phyloP scores from a whole-genome alignment of 495 filamentous ascomycete species.

The Pyrenula massariospora region DNA sequence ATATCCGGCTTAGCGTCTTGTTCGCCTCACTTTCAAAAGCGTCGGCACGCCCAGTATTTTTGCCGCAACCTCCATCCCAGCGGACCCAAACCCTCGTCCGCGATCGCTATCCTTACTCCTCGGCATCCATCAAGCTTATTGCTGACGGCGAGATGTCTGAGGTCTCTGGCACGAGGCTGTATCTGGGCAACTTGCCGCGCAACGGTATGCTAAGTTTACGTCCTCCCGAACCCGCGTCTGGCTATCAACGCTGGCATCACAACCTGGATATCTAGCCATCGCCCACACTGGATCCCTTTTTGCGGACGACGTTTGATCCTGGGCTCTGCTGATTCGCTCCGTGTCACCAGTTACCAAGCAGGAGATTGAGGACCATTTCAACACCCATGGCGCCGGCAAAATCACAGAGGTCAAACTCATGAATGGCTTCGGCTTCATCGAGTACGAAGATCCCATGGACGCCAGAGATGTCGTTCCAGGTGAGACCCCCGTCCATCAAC shows the following conservation, averaged over 20 bases:
- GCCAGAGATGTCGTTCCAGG: slow-evolving; percentile 95
- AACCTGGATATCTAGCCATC: not conserved
- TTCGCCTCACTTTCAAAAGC: not conserved
- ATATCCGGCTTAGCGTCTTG: not conserved
- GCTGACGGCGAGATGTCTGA: slow-evolving; percentile 31
- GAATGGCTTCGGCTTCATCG: slow-evolving; percentile 99
- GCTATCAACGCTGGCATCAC: not conserved
- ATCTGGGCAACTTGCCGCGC: slow-evolving; percentile 94
- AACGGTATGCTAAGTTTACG: slow-evolving; percentile 57
- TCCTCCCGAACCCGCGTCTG: slow-evolving; percentile 1
- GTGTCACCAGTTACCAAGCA: slow-evolving; percentile 69
- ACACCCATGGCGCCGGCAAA: slow-evolving; percentile 86
- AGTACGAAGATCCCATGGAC: slow-evolving; percentile 96
- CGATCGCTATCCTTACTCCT: not conserved
- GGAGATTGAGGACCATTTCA: slow-evolving; percentile 93
- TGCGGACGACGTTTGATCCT: slow-evolving; percentile 12
- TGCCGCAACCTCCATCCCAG: not conserved
- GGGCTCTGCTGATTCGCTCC: slow-evolving; percentile 15
- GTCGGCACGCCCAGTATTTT: not conserved
- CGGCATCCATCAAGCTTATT: not conserved
- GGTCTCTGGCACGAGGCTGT: slow-evolving; percentile 86
- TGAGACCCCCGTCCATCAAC: slow-evolving; percentile 36
- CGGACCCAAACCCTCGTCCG: not conserved
- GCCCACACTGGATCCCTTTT: not conserved
- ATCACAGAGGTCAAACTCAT: slow-evolving; percentile 99